Evolutionary conservation across 73 alveolate species (phyloP).

Genomic region (Paramecium pentaurelia): DNA sequence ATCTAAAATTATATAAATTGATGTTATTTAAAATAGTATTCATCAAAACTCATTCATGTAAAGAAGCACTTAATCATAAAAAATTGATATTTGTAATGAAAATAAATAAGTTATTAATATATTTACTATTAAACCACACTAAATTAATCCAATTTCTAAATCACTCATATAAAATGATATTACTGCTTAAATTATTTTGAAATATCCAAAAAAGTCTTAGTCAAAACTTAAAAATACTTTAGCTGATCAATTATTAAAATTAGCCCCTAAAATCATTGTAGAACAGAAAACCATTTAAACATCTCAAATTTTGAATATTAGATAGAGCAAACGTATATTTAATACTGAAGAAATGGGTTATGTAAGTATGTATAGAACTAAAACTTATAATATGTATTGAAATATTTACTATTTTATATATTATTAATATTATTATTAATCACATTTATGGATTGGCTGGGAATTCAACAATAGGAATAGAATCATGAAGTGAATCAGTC

Average conservation of each 20-base stretch:
- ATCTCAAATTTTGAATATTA: background rate
- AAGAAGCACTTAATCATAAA: background rate
- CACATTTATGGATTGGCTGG: constrained; percentile 19
- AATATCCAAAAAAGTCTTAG: background rate
- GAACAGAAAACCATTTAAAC: background rate
- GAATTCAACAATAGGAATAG: background rate
- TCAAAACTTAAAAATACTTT: background rate
- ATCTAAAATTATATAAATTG: background rate
- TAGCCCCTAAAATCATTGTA: background rate
- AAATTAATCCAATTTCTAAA: background rate
- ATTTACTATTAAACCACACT: background rate
- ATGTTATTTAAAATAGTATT: background rate
- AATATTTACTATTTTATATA: background rate
- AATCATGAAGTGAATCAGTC: background rate
- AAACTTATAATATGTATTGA: background rate
- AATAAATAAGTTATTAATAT: background rate
- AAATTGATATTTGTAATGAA: background rate
- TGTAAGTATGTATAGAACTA: constrained; percentile 9
- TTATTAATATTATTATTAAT: background rate
- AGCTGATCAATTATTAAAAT: background rate
- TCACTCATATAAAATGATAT: background rate
- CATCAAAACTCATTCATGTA: background rate
- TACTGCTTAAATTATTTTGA: background rate
- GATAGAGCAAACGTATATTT: background rate
- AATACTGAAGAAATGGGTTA: background rate